phyloP scores from a whole-genome alignment of 1,284 basidiomycete species.

The Sphaerobolus stellatus region DNA sequence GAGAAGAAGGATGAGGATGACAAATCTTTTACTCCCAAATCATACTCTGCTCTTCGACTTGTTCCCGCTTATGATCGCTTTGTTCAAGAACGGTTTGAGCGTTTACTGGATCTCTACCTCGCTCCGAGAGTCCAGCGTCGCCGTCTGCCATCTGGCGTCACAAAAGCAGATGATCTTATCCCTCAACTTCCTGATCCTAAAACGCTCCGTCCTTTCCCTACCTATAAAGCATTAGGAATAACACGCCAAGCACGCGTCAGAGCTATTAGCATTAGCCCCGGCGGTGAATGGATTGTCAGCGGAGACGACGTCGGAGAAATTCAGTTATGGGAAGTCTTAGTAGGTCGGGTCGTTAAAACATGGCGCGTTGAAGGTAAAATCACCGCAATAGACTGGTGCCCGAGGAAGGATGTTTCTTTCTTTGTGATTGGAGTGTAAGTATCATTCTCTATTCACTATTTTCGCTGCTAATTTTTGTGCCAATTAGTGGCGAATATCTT shows the following conservation, averaged over 20 bases:
- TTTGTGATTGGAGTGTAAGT: constrained; percentile 83
- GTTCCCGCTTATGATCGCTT: constrained; percentile 93
- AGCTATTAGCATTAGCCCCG: constrained; percentile 80
- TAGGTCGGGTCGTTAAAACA: constrained; percentile 86
- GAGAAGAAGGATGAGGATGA: constrained; percentile 95
- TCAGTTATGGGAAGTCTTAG: constrained; percentile 90
- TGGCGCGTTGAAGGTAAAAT: constrained; percentile 86
- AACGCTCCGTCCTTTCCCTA: constrained; percentile 94
- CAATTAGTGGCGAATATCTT: constrained; percentile 78
- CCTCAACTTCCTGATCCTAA: constrained; percentile 95
- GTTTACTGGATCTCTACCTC: constrained; percentile 95
- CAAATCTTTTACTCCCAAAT: constrained; percentile 86
- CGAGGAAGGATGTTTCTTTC: constrained; percentile 78
- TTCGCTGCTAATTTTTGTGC: no score
- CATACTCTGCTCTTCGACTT: constrained; percentile 81
- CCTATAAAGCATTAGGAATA: constrained; percentile 75
- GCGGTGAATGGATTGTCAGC: constrained; percentile 88
- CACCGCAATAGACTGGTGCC: constrained; percentile 92
- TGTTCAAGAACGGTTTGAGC: constrained; percentile 91
- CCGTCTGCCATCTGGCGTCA: constrained; percentile 64
- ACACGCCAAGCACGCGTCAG: constrained; percentile 73
- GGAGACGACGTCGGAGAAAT: constrained; percentile 91
- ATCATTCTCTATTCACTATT: constrained; percentile 1
- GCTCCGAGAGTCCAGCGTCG: constrained; percentile 89
- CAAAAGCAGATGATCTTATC: constrained; percentile 88